These are phyloP conservation scores for Calocybe gangraenosa DNA, from an alignment of 768 basidiomycete species.

Conservation along the genomic window DNA sequence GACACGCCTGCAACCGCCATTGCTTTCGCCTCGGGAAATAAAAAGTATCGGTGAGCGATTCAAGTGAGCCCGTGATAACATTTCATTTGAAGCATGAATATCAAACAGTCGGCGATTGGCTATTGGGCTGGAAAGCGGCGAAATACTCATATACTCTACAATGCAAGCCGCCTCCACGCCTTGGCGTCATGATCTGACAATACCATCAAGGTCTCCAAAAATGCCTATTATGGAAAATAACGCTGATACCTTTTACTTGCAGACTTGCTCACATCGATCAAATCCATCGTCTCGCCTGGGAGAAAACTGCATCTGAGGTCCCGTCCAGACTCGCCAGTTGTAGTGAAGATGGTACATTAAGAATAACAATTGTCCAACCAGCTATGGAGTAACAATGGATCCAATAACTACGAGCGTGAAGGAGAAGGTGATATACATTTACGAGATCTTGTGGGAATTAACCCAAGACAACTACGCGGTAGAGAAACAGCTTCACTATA, in stretches of 20 bases:
- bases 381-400: slow-evolving; percentile 43
- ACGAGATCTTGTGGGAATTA: slow-evolving; percentile 44
- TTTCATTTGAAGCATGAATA: too few species aligned
- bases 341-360: slow-evolving; percentile 90
- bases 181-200: slow-evolving; percentile 44
- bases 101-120: slow-evolving; percentile 55
- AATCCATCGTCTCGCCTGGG: slow-evolving; percentile 81
- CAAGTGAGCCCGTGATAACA: slow-evolving; percentile 1
- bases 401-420: slow-evolving; percentile 38
- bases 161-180: slow-evolving; percentile 21
- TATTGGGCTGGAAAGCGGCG: slow-evolving; percentile 81
- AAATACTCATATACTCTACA: slow-evolving; percentile 59
- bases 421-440: slow-evolving; percentile 66
- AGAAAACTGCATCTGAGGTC: slow-evolving; percentile 35
- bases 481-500: slow-evolving; percentile 56
- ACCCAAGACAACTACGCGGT: slow-evolving; percentile 24
- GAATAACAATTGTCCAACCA: slow-evolving; percentile 61
- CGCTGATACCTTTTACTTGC: slow-evolving; percentile 8
- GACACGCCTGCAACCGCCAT: slow-evolving; percentile 82
- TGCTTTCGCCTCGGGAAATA: slow-evolving; percentile 42
- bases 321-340: slow-evolving; percentile 70
- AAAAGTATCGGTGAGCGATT: slow-evolving; percentile 32
- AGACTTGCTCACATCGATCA: slow-evolving; percentile 77
- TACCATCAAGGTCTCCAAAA: slow-evolving; percentile 47
- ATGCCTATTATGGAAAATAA: neutral